Conservation (phyloP, 2,329 filamentous ascomycete species). For the Cladosporium phlei region DNA sequence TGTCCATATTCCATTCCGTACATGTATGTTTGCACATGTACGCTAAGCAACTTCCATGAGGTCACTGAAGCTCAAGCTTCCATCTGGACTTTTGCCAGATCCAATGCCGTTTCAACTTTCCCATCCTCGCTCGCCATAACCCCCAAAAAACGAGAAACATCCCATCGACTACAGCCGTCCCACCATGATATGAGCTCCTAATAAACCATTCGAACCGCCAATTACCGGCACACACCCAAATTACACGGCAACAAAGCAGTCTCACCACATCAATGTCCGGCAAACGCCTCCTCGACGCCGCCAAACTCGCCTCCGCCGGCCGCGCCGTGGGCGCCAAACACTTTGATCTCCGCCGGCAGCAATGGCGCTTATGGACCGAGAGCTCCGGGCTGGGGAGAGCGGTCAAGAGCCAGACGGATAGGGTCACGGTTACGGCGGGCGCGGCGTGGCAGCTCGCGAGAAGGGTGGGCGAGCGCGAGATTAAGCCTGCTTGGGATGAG, state of each 20-base stretch:
- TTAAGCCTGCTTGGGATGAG: conserved; percentile 13
- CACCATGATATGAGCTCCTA: not conserved
- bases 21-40: no score
- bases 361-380: conserved; percentile 58
- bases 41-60: no score
- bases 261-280: conserved; percentile 41
- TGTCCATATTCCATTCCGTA: no score
- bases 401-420: conserved; percentile 57
- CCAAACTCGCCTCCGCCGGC: conserved; percentile 47
- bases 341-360: conserved; percentile 53
- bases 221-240: not conserved
- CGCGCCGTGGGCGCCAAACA: conserved; percentile 49
- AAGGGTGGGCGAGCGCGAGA: conserved; percentile 49
- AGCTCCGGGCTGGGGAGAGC: conserved; percentile 62
- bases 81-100: not conserved
- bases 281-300: conserved; percentile 48
- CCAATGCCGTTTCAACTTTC: not conserved
- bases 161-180: no score
- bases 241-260: not conserved
- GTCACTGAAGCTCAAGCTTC: no score
- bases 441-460: conserved; percentile 57
- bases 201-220: not conserved
- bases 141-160: not conserved
- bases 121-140: not conserved
- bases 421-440: conserved; percentile 56